Conservation (phyloP, 345 rosid genomes). For the Excoecaria agallocha region DNA sequence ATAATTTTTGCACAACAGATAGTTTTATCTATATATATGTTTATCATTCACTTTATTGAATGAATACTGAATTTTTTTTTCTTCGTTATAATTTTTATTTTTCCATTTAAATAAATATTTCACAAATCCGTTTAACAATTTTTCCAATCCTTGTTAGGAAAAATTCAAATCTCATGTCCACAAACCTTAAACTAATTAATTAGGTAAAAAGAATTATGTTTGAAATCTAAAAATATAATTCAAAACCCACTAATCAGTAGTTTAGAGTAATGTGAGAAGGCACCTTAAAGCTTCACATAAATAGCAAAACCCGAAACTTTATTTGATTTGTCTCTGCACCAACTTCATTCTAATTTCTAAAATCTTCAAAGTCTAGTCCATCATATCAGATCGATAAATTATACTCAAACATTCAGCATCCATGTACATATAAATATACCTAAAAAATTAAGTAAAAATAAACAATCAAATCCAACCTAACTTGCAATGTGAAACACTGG, state of each 20-base stretch:
- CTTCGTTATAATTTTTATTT: not conserved
- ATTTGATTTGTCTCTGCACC: conserved; percentile 1
- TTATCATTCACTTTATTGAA: too few species aligned
- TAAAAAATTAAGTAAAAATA: not conserved
- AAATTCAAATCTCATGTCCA: not conserved
- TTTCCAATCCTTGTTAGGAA: not conserved
- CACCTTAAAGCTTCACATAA: not conserved
- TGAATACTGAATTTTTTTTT: not conserved
- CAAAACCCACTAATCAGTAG: not conserved
- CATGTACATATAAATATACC: not conserved
- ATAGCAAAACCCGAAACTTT: not conserved
- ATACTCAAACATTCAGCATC: not conserved
- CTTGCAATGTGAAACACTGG: not conserved
- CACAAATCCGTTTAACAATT: not conserved
- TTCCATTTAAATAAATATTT: not conserved
- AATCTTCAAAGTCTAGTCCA: conserved; percentile 17
- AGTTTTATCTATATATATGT: not conserved
- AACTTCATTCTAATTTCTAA: not conserved
- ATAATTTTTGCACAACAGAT: not conserved
- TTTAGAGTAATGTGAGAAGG: conserved; percentile 3
- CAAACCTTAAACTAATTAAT: not conserved
- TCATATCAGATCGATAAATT: conserved; percentile 14
- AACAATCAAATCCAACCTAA: not conserved
- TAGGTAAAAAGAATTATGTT: not conserved
- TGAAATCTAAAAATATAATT: conserved; percentile 1